Evolutionary conservation across 202 grass and related monocot genomes (phyloP).

Genomic region (Carex arenaria): DNA sequence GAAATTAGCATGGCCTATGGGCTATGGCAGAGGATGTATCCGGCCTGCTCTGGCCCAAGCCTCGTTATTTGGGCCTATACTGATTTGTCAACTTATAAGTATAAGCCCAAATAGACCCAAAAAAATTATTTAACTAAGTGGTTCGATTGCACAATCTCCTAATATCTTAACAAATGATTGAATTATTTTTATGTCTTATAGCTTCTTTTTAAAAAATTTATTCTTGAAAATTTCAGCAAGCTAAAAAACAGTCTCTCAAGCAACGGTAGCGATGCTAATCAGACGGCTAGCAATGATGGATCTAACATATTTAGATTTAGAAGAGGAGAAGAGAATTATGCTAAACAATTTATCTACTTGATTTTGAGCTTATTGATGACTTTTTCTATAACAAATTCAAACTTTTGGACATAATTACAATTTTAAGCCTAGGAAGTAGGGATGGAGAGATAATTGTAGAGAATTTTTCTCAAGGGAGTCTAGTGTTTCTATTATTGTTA

Average conservation of each 20-base stretch:
- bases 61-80: too few relatives aligned
- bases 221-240: conserved; percentile 42
- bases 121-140: too few relatives aligned
- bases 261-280: conserved; percentile 11
- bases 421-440: conserved; percentile 1
- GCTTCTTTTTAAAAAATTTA: not conserved
- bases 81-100: too few relatives aligned
- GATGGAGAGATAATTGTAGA: conserved; percentile 7
- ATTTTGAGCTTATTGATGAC: conserved; percentile 38
- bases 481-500: not conserved
- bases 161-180: not conserved
- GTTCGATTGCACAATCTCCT: too few relatives aligned
- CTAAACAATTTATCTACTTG: conserved; percentile 28
- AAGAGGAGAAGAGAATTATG: conserved; percentile 31
- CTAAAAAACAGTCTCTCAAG: conserved; percentile 33
- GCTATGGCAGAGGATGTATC: too few relatives aligned
- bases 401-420: conserved; percentile 54
- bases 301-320: conserved; percentile 37
- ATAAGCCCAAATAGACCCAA: too few relatives aligned
- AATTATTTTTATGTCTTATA: not conserved
- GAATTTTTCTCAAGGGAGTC: not conserved
- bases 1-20: too few relatives aligned
- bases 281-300: conserved; percentile 34
- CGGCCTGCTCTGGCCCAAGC: too few relatives aligned
- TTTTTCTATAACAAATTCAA: conserved; percentile 34